Conservation (phyloP, 1,284 basidiomycete species). For the Cryptococcus floricola region DNA sequence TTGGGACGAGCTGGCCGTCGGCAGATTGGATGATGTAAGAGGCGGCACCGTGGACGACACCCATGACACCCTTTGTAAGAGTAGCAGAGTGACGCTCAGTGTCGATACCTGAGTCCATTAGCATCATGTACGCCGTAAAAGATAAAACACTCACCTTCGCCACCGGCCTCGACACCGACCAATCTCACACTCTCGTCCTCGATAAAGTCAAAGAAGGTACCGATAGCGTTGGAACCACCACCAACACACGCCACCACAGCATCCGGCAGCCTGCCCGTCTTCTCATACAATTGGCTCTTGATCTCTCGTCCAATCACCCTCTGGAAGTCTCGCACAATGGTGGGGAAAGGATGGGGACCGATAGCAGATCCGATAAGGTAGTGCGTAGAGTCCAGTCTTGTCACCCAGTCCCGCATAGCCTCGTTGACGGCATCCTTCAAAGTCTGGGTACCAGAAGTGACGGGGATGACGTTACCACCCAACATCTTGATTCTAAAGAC, state of each 20-base stretch:
- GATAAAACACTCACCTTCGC: constrained; percentile 63
- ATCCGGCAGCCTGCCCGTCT: constrained; percentile 81
- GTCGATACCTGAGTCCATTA: constrained; percentile 59
- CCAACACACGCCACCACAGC: constrained; percentile 95
- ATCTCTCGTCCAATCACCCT: constrained; percentile 93
- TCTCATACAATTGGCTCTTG: constrained; percentile 75
- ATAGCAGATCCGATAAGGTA: constrained; percentile 97
- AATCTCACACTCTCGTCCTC: constrained; percentile 74
- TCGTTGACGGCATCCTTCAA: constrained; percentile 98
- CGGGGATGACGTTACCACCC: constrained; percentile 86
- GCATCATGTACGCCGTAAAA: neutral
- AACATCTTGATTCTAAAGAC: constrained; percentile 98
- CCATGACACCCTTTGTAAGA: constrained; percentile 79
- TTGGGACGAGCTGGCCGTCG: constrained; percentile 91
- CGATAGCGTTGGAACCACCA: constrained; percentile 95
- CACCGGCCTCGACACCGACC: constrained; percentile 91
- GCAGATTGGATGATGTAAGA: constrained; percentile 90
- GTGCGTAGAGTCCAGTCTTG: constrained; percentile 87
- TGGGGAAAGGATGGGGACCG: constrained; percentile 98
- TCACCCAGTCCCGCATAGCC: constrained; percentile 96
- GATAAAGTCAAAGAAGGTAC: constrained; percentile 94
- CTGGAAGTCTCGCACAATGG: constrained; percentile 97
- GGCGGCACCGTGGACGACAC: constrained; percentile 88
- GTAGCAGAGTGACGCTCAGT: constrained; percentile 88
- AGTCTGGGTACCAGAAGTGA: constrained; percentile 89